These are phyloP conservation scores for Vigna nakashimae DNA, from an alignment of 306 rosid genomes.

Conservation along the genomic window DNA sequence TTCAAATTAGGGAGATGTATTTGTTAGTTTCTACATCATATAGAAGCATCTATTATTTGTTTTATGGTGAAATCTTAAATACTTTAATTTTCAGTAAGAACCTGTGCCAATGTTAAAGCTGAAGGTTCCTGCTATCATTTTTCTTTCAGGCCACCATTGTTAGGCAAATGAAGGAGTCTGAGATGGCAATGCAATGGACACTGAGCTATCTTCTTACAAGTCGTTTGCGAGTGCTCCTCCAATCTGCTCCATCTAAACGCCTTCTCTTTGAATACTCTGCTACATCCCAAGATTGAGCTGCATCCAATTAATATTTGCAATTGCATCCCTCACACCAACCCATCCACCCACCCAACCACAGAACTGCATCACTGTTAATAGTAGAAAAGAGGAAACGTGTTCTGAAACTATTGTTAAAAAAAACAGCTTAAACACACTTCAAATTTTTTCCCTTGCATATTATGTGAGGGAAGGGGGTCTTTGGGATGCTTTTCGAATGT, in stretches of 20 bases:
- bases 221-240: conserved; percentile 83
- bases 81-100: conserved; percentile 26
- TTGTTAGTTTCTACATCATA: conserved; percentile 8
- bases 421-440: conserved; percentile 2
- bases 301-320: conserved; percentile 7
- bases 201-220: conserved; percentile 88
- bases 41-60: conserved; percentile 4
- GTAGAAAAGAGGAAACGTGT: not conserved
- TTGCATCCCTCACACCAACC: not conserved
- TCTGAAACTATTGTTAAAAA: not conserved
- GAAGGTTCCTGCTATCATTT: not conserved
- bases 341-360: not conserved
- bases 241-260: conserved; percentile 90
- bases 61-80: conserved; percentile 27
- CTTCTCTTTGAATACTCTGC: conserved; percentile 89
- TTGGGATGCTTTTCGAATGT: conserved; percentile 24
- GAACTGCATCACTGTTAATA: not conserved
- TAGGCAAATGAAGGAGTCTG: conserved; percentile 94
- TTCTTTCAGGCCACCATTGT: conserved; percentile 73
- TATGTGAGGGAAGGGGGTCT: not conserved
- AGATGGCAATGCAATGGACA: conserved; percentile 96
- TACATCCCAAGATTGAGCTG: conserved; percentile 67
- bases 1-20: too few species aligned
- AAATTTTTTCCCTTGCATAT: not conserved
- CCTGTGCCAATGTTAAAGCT: not conserved